Evolutionary conservation across 2,329 filamentous ascomycete genomes (phyloP).

Genomic region (Exophiala sideris): DNA sequence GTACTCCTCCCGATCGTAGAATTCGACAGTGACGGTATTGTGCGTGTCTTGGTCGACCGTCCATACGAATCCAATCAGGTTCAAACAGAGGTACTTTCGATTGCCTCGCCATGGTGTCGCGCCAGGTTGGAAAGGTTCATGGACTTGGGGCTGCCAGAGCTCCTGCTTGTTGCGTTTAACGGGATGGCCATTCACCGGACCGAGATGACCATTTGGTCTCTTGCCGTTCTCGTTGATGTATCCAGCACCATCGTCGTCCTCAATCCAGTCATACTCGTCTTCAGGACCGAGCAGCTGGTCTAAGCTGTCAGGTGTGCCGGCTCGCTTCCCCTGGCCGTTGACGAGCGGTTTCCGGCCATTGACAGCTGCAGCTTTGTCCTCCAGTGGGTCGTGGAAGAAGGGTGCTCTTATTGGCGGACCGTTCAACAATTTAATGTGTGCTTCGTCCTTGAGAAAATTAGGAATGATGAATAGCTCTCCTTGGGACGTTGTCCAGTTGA

Average conservation of each 20-base stretch:
- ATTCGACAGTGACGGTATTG: constrained; percentile 93
- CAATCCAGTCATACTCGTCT: constrained; percentile 76
- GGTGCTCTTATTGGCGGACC: constrained; percentile 59
- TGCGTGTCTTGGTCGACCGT: constrained; percentile 92
- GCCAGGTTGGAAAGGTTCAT: constrained; percentile 86
- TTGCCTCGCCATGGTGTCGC: constrained; percentile 96
- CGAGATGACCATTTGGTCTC: constrained; percentile 52
- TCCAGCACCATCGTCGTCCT: constrained; percentile 91
- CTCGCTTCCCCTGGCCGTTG: constrained; percentile 53
- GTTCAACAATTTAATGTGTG: constrained; percentile 53
- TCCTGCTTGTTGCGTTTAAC: constrained; percentile 52
- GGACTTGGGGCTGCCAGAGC: constrained; percentile 62
- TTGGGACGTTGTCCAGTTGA: constrained; percentile 88
- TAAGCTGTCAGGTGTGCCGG: constrained; percentile 69
- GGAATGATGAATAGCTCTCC: constrained; percentile 91
- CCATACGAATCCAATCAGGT: constrained; percentile 92
- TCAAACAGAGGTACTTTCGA: constrained; percentile 87
- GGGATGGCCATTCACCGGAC: constrained; percentile 41
- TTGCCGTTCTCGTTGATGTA: constrained; percentile 70
- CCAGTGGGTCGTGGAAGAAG: constrained; percentile 76
- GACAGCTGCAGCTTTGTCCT: constrained; percentile 57
- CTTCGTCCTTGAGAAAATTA: constrained; percentile 60
- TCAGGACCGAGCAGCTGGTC: constrained; percentile 73
- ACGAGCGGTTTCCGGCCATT: constrained; percentile 57
- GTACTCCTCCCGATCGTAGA: constrained; percentile 90